Evolutionary conservation across 495 filamentous ascomycete species (phyloP), one percentile per base, ranked within the genome.

Genomic region (Trichoderma orchidacearum): DNA sequence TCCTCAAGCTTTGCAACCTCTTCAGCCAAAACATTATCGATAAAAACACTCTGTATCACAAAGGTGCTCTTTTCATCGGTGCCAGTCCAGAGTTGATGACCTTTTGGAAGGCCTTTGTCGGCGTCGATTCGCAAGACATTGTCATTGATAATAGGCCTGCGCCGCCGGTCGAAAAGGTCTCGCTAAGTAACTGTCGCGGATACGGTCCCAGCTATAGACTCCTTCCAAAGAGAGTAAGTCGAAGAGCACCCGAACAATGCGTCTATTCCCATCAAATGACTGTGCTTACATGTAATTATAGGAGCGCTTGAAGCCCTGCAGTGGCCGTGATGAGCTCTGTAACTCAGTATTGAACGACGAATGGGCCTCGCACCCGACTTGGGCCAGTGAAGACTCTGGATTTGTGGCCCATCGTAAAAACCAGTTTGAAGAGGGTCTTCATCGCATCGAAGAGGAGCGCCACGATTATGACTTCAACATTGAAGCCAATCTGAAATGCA

Each of bases 401-500:
- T 99, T 99, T 62, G 89, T 99, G 56, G 94, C 93, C 2, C 94
- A 99, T 72, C 80, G 91, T 38, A 99, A 99, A 79, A 99, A 97
- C 63, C 77, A 80, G 21, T 92, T 81, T 58, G 94, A 99, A 68
- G 94, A 99, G 65, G 83, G 83, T 31, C 80, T 97, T 34, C 94
- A 97, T 62, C 81, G 93, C 15, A 95, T 97, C 59, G 94, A 99
- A 70, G 94, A 99, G 65, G 94, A 99, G 64, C 83, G 94, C 13
- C 94, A 99, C 65, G 94, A 99, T 66, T 99, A 99, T 66, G 94
- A 99, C 65, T 94, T 90, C 68, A 93, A 95, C 68, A 94, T 99
- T 56, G 94, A 97, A 70, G 88, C 90, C 12, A 95, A 90, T 63
- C 79, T 80, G 23, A 87, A 94, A 55, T 95, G 91, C 28, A 92